Percentiles rank a stretch among this genome's conserved stretches.
These are phyloP conservation scores for Nakazawaea wyomingensis DNA, from an alignment of 805 yeast species.

Conservation along the genomic window DNA sequence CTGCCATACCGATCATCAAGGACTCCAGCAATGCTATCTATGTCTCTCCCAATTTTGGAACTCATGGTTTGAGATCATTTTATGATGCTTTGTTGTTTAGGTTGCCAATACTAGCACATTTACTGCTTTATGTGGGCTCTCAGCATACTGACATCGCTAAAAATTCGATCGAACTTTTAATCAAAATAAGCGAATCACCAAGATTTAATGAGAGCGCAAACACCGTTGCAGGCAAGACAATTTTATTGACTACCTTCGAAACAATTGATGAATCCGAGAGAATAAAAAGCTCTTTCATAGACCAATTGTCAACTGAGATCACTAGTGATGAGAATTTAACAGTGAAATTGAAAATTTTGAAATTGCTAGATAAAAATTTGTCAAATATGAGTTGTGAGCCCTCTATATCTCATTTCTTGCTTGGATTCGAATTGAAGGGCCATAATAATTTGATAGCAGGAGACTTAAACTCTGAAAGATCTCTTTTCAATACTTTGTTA, in stretches of 20 bases:
- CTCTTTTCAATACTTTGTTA: constrained; percentile 53
- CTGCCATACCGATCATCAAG: constrained; percentile 45
- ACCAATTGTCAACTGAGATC: constrained; percentile 51
- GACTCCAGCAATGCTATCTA: constrained; percentile 33
- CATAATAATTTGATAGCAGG: constrained; percentile 27
- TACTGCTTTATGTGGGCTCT: constrained; percentile 71
- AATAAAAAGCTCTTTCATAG: constrained; percentile 66
- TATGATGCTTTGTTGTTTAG: constrained; percentile 69
- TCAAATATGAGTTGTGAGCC: constrained; percentile 35
- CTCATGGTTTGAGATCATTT: constrained; percentile 59
- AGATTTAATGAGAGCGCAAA: constrained; percentile 33
- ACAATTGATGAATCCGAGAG: constrained; percentile 75
- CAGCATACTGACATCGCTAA: constrained; percentile 45
- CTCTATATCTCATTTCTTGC: constrained; percentile 64
- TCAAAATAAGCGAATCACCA: constrained; percentile 41
- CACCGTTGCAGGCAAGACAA: constrained; percentile 37
- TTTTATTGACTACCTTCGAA: constrained; percentile 64
- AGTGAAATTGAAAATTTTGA: constrained; percentile 53
- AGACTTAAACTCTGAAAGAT: constrained; percentile 46
- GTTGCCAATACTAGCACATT: constrained; percentile 65
- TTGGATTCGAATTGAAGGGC: constrained; percentile 60
- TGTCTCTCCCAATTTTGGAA: constrained; percentile 40
- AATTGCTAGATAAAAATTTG: constrained; percentile 50
- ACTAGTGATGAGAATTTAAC: constrained; percentile 33
- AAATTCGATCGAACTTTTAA: constrained; percentile 48